Conservation (phyloP, 768 basidiomycete species). For the Termitomyces sp. region DNA sequence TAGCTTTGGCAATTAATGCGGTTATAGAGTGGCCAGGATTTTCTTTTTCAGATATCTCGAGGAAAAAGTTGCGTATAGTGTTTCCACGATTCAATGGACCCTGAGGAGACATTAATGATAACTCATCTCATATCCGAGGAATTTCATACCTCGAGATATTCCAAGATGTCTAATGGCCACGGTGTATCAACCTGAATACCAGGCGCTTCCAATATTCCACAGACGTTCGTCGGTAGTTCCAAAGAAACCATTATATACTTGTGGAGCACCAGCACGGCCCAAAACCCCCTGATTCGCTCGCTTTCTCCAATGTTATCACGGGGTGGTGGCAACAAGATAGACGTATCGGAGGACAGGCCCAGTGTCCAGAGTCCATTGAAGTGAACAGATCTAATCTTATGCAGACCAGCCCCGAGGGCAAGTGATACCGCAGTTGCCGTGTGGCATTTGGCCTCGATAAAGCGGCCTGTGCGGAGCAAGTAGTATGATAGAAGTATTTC, state of each 20-base stretch:
- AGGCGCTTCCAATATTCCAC: constrained; percentile 48
- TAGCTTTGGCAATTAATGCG: constrained; percentile 49
- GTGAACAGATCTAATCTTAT: constrained; percentile 40
- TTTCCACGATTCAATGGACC: constrained; percentile 40
- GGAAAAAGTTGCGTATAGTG: constrained; percentile 49
- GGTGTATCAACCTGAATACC: constrained; percentile 50
- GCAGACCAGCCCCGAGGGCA: constrained; percentile 42
- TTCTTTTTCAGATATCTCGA: constrained; percentile 26
- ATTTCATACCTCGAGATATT: constrained; percentile 33
- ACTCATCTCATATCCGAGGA: constrained; percentile 9
- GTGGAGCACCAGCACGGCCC: constrained; percentile 58
- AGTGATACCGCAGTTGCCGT: constrained; percentile 51
- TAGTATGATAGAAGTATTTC: constrained; percentile 66
- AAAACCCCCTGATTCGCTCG: constrained; percentile 65
- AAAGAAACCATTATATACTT: constrained; percentile 52
- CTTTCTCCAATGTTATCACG: constrained; percentile 54
- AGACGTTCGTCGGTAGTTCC: constrained; percentile 50
- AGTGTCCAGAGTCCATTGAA: constrained; percentile 32
- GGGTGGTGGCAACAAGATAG: constrained; percentile 38
- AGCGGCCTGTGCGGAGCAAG: constrained; percentile 56
- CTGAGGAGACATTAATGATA: constrained; percentile 24
- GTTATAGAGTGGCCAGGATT: constrained; percentile 34
- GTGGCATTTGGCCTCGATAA: constrained; percentile 59
- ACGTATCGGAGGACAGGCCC: constrained; percentile 36
- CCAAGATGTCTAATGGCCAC: constrained; percentile 44